These are phyloP conservation scores for Sporothrix globosa DNA, from an alignment of 2,329 filamentous ascomycete genomes.

Conservation along the genomic window DNA sequence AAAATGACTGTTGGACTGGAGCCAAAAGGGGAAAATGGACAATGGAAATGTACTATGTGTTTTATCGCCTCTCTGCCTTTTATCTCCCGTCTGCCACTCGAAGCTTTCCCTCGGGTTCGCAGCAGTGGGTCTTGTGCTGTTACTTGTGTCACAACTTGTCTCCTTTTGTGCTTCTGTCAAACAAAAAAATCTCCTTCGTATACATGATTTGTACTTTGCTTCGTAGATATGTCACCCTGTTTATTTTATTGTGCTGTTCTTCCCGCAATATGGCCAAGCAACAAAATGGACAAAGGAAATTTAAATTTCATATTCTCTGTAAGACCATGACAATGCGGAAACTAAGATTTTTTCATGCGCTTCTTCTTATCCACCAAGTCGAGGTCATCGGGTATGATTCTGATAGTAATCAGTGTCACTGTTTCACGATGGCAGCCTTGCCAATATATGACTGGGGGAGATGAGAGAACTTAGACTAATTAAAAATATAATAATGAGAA, in stretches of 20 bases:
- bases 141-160: neutral
- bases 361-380: neutral
- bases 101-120: neutral
- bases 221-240: neutral
- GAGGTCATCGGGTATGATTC: neutral
- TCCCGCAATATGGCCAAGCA: neutral
- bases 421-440: neutral
- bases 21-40: neutral
- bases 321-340: neutral
- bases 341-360: neutral
- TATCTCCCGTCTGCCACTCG: neutral
- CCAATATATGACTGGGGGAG: neutral
- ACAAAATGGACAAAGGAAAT: neutral
- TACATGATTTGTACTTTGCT: neutral
- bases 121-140: neutral
- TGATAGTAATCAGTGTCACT: neutral
- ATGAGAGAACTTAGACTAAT: neutral
- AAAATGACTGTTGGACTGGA: neutral
- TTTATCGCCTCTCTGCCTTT: neutral
- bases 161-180: neutral
- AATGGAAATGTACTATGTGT: neutral
- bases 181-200: neutral
- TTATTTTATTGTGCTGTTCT: neutral
- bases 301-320: neutral
- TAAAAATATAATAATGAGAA: too few species aligned